Evolutionary conservation across 768 basidiomycete species (phyloP).

Genomic region (Mycena epipterygia): DNA sequence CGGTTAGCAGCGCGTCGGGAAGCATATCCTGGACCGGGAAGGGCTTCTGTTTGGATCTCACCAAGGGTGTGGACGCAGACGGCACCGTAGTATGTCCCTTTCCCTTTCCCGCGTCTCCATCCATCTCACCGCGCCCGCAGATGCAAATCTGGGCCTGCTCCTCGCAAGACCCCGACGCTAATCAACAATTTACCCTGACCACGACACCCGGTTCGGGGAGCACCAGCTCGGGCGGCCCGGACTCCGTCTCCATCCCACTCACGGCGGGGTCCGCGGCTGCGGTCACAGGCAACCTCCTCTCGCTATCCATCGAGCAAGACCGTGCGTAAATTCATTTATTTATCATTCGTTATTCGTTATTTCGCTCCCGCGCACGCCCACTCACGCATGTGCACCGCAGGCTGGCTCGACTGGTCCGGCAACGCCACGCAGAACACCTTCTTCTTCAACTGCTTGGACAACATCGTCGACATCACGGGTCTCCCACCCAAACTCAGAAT

Average conservation of each 20-base stretch:
- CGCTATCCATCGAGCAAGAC: slow-evolving; percentile 80
- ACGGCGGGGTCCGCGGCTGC: slow-evolving; percentile 22
- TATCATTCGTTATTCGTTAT: background rate
- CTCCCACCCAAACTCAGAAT: slow-evolving; percentile 69
- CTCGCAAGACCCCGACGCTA: slow-evolving; percentile 15
- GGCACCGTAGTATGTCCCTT: slow-evolving; percentile 19
- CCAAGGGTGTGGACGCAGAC: slow-evolving; percentile 16
- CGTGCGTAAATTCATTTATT: slow-evolving; percentile 45
- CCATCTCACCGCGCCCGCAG: slow-evolving; percentile 19
- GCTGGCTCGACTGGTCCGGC: slow-evolving; percentile 78
- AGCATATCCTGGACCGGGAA: slow-evolving; percentile 24
- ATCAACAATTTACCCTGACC: slow-evolving; percentile 23
- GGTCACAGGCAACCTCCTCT: slow-evolving; percentile 59
- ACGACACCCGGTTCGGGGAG: slow-evolving; percentile 26
- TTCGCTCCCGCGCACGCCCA: no score
- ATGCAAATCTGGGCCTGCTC: slow-evolving; percentile 29
- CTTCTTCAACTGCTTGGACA: slow-evolving; percentile 70
- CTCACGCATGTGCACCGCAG: slow-evolving; percentile 17
- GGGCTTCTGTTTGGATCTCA: slow-evolving; percentile 20
- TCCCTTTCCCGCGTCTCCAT: background rate
- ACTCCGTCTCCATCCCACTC: slow-evolving; percentile 23
- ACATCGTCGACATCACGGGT: slow-evolving; percentile 67
- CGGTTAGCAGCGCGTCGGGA: slow-evolving; percentile 7
- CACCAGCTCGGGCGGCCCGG: slow-evolving; percentile 3
- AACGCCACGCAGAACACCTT: slow-evolving; percentile 65